These are phyloP conservation scores for Phytophthora quininea DNA, from an alignment of 352 stramenopile genomes.

Conservation along the genomic window DNA sequence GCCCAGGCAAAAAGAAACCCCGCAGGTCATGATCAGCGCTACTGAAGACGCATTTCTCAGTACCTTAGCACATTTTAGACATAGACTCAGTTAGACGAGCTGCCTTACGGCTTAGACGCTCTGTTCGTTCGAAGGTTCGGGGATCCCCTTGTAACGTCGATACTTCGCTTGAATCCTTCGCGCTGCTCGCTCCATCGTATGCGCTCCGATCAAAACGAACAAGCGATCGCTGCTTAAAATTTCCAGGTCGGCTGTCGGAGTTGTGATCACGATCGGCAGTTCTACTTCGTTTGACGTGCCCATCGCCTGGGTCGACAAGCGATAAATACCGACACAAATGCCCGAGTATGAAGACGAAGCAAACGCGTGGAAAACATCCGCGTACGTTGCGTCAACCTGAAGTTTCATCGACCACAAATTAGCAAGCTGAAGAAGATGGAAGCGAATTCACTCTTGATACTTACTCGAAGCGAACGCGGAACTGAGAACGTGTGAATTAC, in stretches of 20 bases:
- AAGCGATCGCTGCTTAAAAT: constrained; percentile 62
- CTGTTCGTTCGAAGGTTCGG: constrained; percentile 13
- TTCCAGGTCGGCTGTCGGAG: constrained; percentile 53
- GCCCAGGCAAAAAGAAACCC: constrained; percentile 27
- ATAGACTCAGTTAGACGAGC: constrained; percentile 12
- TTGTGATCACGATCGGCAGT: constrained; percentile 81
- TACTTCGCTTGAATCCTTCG: constrained; percentile 62
- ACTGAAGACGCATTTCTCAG: constrained; percentile 7
- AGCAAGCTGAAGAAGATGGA: not conserved
- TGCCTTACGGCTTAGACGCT: not conserved
- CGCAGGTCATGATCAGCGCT: constrained; percentile 23
- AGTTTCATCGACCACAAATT: not conserved
- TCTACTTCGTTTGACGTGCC: constrained; percentile 44
- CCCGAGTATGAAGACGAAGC: constrained; percentile 62
- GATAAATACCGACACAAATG: constrained; percentile 78
- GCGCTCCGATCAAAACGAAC: constrained; percentile 76
- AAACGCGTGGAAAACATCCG: constrained; percentile 68
- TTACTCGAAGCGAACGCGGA: constrained; percentile 48
- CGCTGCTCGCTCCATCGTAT: constrained; percentile 74
- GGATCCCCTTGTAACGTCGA: constrained; percentile 30
- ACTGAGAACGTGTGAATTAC: constrained; percentile 71
- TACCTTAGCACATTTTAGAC: constrained; percentile 15
- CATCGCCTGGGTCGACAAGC: constrained; percentile 61
- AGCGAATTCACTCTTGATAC: constrained; percentile 1
- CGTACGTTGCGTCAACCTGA: constrained; percentile 54